A percentile compares a stretch with the other conserved stretches of the same genome.
Evolutionary conservation across 345 rosid genomes (phyloP).

Genomic region (Eutrema heterophyllum): DNA sequence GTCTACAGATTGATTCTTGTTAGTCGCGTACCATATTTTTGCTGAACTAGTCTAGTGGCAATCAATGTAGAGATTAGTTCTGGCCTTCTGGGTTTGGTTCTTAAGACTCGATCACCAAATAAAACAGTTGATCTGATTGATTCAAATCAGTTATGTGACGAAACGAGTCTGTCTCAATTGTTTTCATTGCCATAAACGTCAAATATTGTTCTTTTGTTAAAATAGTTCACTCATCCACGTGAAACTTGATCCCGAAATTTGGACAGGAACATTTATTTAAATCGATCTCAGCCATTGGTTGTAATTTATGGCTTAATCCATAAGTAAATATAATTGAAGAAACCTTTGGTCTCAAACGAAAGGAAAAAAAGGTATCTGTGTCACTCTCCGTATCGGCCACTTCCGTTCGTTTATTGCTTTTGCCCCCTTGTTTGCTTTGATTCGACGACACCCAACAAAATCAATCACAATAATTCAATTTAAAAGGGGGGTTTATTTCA

Average conservation of each 20-base stretch:
- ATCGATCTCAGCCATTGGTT: constrained; percentile 5
- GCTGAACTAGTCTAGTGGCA: background rate
- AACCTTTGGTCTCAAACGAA: background rate
- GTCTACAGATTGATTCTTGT: background rate
- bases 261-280: background rate
- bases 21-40: background rate
- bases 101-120: background rate
- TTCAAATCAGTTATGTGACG: background rate
- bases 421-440: background rate
- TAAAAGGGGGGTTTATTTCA: background rate
- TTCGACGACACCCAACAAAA: constrained; percentile 5
- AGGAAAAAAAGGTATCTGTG: background rate
- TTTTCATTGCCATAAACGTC: constrained; percentile 17
- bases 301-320: background rate
- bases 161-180: constrained; percentile 1
- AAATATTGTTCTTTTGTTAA: background rate
- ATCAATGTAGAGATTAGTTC: background rate
- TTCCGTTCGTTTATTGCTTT: constrained; percentile 15
- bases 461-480: background rate
- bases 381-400: background rate
- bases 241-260: constrained; percentile 13
- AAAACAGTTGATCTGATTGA: background rate
- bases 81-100: background rate
- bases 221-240: constrained; percentile 14
- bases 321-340: background rate